Evolutionary conservation across 106 monocot genomes (phyloP).

Genomic region (Acanthochlamys bracteata): DNA sequence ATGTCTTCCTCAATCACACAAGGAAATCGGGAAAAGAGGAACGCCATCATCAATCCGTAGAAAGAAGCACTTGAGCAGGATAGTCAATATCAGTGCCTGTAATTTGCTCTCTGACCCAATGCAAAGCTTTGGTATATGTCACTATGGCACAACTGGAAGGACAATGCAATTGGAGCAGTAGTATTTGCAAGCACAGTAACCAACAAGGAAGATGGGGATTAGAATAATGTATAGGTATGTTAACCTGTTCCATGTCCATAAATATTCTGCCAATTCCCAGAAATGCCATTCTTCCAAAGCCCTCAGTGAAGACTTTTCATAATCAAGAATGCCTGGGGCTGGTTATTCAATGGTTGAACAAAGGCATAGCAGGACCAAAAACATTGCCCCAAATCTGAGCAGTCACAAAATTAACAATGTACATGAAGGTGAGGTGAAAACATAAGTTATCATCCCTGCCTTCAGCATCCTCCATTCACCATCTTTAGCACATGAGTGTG

Average conservation of each 20-base stretch:
- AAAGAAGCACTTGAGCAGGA: too few species aligned
- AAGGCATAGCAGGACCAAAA: constrained; percentile 76
- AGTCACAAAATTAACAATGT: constrained; percentile 79
- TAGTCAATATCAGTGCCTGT: too few species aligned
- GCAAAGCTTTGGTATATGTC: too few species aligned
- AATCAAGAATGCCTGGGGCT: constrained; percentile 19
- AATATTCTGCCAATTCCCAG: constrained; percentile 53
- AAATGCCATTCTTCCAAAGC: constrained; percentile 29
- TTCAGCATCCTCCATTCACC: constrained; percentile 59
- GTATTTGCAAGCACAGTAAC: constrained; percentile 58
- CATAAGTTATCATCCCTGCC: constrained; percentile 44
- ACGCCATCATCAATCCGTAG: too few species aligned
- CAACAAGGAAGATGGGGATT: constrained; percentile 90
- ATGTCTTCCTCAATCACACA: too few species aligned
- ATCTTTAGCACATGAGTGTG: constrained; percentile 8
- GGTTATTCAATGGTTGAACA: constrained; percentile 40
- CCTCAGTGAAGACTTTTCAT: constrained; percentile 22
- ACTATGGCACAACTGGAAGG: background rate
- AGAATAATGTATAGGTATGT: constrained; percentile 67
- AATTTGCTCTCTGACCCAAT: too few species aligned
- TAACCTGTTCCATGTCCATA: constrained; percentile 87
- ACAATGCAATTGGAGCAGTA: constrained; percentile 44
- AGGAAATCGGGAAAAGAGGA: too few species aligned
- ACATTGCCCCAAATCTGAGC: constrained; percentile 75
- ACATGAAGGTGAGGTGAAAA: constrained; percentile 62